These are phyloP conservation scores for Colletotrichum noveboracense DNA, from an alignment of 2,329 filamentous ascomycete species.

Conservation along the genomic window DNA sequence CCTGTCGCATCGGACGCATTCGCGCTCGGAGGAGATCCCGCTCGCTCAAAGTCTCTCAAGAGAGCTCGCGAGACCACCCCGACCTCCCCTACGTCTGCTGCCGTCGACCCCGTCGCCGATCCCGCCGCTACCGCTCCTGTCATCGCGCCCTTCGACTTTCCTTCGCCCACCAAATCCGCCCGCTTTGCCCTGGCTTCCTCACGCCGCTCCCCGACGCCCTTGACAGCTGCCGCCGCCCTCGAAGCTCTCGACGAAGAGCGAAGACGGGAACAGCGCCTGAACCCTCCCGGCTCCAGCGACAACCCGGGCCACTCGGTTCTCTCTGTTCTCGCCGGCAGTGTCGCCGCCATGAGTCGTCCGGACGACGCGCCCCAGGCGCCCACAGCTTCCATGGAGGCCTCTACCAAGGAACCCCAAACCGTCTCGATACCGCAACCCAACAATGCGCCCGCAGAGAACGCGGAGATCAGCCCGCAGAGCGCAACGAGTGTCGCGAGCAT, in stretches of 20 bases:
- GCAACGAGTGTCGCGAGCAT: conserved; percentile 44
- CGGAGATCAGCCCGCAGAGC: conserved; percentile 50
- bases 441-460: conserved; percentile 40
- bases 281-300: conserved; percentile 52
- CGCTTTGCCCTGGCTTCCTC: conserved; percentile 48
- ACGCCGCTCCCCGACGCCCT: conserved; percentile 48
- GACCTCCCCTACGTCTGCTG: conserved; percentile 37
- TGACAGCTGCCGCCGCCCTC: conserved; percentile 49
- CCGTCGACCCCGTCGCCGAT: conserved; percentile 25
- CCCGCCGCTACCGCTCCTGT: neutral
- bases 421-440: conserved; percentile 34
- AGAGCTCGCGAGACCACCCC: conserved; percentile 47
- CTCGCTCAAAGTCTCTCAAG: conserved; percentile 45
- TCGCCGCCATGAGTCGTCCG: conserved; percentile 60
- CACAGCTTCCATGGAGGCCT: conserved; percentile 48
- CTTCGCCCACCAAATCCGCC: conserved; percentile 59
- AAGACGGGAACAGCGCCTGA: conserved; percentile 41
- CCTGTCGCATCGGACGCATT: conserved; percentile 44
- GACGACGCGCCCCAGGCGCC: conserved; percentile 56
- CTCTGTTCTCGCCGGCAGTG: conserved; percentile 59
- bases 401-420: conserved; percentile 32
- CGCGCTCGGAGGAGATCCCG: conserved; percentile 37
- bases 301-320: conserved; percentile 60
- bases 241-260: conserved; percentile 60
- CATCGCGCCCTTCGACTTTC: conserved; percentile 22